Base-by-base conservation (phyloP, 495 filamentous ascomycete species). In the Hapsidospora chrysogenum region DNA sequence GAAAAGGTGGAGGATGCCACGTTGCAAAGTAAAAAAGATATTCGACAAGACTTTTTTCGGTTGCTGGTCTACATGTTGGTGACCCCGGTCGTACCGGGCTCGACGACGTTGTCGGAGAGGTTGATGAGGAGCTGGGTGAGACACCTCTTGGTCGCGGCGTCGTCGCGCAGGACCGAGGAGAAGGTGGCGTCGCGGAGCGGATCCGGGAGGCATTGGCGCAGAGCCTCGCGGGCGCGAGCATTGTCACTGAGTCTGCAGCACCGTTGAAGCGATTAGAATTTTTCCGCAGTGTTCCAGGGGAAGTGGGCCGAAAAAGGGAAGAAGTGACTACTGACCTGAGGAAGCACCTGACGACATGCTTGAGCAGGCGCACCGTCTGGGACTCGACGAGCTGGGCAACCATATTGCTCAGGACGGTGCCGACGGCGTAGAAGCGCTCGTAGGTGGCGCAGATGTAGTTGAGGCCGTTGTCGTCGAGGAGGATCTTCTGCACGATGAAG, bases 401-500 rank as follows among this genome's bases (percentile, higher is more conserved):
- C 89, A 99, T 99, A 47, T 96, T 99, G 60, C 84, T 93, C 31
- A 99, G 64, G 18, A 99, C 89, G 1, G 89, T 99, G 9, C 89
- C 89, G 7, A 99, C 89, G 2, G 89, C 89, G 43, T 99, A 96
- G 60, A 99, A 99, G n/a, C 89, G 69, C 61, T 99, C 89, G 51
- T 99, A 99, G 4, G 89, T 99, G 37, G 92, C 86, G 55, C 89
- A 99, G 39, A 99, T 99, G 53, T 99, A 99, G 26, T 81, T 84
- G 39, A 99, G 66, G n/a, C 89, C 89, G 51, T 89, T 82, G 45
- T 99, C 89, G 50, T 99, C 89, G 3, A 99, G 67, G 26, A 99
- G 61, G 22, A 99, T 99, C 60, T 99, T 99, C 61, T 99, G 89
- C n/a, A 99, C 89, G 48, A 99, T 99, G 62, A 99, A 99, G 42